Evolutionary conservation across 2,329 filamentous ascomycete genomes (phyloP).

Genomic region (Penicillium sp.): DNA sequence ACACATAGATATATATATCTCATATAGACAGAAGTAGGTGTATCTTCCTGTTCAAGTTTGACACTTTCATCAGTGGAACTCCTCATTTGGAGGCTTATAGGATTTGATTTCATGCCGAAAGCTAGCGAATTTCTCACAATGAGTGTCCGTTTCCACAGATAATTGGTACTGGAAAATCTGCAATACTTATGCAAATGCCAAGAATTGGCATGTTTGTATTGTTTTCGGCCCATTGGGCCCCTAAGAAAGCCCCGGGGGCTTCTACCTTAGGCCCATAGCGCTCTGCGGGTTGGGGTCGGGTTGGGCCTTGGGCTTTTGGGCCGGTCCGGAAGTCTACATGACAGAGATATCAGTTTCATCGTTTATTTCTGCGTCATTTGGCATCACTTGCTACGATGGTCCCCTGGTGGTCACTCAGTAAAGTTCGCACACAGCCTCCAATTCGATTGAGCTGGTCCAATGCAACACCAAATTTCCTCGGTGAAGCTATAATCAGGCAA

Average conservation of each 20-base stretch:
- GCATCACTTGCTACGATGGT: neutral
- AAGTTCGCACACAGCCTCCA: neutral
- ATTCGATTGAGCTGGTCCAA: neutral
- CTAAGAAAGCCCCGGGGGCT: too few relatives aligned
- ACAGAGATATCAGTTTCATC: slow-evolving; percentile 5
- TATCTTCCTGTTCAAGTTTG: too few relatives aligned
- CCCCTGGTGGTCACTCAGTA: neutral
- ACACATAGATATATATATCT: too few relatives aligned
- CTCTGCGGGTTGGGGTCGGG: too few relatives aligned
- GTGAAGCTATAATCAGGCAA: neutral
- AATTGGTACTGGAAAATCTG: neutral
- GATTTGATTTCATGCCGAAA: neutral
- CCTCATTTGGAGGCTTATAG: neutral
- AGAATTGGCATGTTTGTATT: neutral
- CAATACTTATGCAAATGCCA: neutral
- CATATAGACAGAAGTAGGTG: too few relatives aligned
- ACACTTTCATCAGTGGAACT: too few relatives aligned
- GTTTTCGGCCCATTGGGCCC: neutral
- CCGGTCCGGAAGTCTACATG: neutral
- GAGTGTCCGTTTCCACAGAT: neutral
- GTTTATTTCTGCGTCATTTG: neutral
- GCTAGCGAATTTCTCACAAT: neutral
- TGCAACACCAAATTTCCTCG: neutral
- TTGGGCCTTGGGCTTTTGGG: too few relatives aligned
- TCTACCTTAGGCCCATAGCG: too few relatives aligned